A percentile compares a stretch with the other conserved stretches of the same genome.
phyloP scores from a whole-genome alignment of 2,329 filamentous ascomycete genomes.

The Ascocoryne sarcoides region DNA sequence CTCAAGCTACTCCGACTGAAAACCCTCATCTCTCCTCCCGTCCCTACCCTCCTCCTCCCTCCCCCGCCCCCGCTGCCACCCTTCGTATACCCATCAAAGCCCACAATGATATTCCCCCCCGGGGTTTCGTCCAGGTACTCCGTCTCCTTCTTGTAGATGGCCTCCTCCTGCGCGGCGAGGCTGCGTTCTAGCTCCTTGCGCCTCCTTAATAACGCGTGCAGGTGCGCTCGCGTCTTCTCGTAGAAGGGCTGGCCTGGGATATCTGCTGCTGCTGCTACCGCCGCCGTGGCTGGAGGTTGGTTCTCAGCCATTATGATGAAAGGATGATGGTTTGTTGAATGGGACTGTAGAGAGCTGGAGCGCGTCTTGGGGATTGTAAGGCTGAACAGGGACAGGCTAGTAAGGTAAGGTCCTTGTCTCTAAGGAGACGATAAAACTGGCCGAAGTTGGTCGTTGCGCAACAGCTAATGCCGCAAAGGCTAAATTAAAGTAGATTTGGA shows the following conservation, averaged over 20 bases:
- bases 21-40: constrained; percentile 1
- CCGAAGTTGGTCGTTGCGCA: background rate
- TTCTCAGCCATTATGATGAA: constrained; percentile 43
- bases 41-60: constrained; percentile 49
- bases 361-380: too few relatives aligned
- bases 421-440: too few relatives aligned
- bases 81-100: constrained; percentile 98
- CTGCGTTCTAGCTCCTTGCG: constrained; percentile 40
- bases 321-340: too few relatives aligned
- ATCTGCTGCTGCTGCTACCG: constrained; percentile 32
- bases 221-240: constrained; percentile 59
- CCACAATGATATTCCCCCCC: constrained; percentile 89
- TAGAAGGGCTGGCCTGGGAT: constrained; percentile 55
- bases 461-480: background rate
- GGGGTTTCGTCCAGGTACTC: constrained; percentile 86
- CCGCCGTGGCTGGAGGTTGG: constrained; percentile 30
- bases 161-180: constrained; percentile 51
- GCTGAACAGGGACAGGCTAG: too few relatives aligned
- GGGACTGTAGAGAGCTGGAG: too few relatives aligned
- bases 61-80: constrained; percentile 53
- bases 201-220: constrained; percentile 58
- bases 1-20: constrained; percentile 38
- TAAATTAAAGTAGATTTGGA: background rate
- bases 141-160: constrained; percentile 75
- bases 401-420: too few relatives aligned